These are phyloP conservation scores for Cladorrhinum sp. DNA, from an alignment of 2,329 filamentous ascomycete species.

Conservation along the genomic window DNA sequence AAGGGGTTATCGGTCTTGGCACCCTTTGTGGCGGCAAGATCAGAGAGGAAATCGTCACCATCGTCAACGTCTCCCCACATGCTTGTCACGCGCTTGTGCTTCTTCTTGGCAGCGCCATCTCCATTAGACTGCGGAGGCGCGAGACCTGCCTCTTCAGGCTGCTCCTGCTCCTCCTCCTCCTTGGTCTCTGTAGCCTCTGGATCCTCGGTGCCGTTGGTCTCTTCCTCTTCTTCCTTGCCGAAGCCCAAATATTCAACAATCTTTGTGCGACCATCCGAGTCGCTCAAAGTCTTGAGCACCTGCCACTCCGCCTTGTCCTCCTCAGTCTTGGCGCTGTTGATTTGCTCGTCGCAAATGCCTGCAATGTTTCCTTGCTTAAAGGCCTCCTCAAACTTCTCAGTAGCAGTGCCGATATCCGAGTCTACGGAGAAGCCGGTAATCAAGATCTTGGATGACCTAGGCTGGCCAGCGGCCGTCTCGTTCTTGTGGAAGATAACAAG, in stretches of 20 bases:
- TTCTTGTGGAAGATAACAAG: constrained; percentile 70
- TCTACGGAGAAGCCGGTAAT: constrained; percentile 90
- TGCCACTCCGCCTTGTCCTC: constrained; percentile 97
- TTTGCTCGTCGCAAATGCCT: constrained; percentile 75
- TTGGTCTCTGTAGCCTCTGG: constrained; percentile 15
- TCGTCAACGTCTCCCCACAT: constrained; percentile 77
- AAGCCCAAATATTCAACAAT: constrained; percentile 92
- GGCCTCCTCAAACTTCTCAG: constrained; percentile 81
- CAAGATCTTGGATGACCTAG: constrained; percentile 68
- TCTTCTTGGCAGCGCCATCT: constrained; percentile 52
- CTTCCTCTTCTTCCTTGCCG: constrained; percentile 52
- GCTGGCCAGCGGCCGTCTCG: constrained; percentile 58
- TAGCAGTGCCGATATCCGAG: constrained; percentile 76
- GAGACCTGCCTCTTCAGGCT: constrained; percentile 25
- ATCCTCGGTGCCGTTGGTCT: constrained; percentile 29
- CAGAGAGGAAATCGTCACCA: constrained; percentile 81
- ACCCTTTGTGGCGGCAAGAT: constrained; percentile 81
- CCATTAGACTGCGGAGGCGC: constrained; percentile 40
- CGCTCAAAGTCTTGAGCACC: constrained; percentile 84
- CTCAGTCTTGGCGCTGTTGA: constrained; percentile 71
- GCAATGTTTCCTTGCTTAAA: constrained; percentile 74
- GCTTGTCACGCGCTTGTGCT: constrained; percentile 62
- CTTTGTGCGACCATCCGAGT: constrained; percentile 78
- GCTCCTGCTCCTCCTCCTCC: constrained; percentile 21
- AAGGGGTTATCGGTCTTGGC: constrained; percentile 94